A percentile compares a stretch with the other conserved stretches of the same genome.
Conservation (phyloP, 2,329 filamentous ascomycete species). For the Pseudogymnoascus sp. region DNA sequence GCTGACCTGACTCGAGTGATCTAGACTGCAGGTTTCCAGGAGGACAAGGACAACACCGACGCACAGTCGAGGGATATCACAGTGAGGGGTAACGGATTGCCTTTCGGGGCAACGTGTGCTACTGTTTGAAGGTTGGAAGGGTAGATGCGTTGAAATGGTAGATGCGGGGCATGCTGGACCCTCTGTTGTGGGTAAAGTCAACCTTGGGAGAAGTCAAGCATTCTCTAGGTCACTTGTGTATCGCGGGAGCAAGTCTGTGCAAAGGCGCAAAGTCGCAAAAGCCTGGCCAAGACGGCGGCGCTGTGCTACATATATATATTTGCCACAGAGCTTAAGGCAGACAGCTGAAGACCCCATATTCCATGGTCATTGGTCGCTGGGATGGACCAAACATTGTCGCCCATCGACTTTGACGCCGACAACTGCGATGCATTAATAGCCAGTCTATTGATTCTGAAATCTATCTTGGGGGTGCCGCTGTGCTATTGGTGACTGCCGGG, state of each 20-base stretch:
- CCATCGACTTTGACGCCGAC: constrained; percentile 2
- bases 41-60: neutral
- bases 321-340: neutral
- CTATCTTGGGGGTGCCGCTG: neutral
- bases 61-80: neutral
- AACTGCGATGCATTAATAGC: constrained; percentile 5
- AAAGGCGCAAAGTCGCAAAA: neutral
- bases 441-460: constrained; percentile 5
- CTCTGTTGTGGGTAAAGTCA: neutral
- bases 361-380: neutral
- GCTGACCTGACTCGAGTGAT: neutral
- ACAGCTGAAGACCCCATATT: neutral
- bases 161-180: neutral
- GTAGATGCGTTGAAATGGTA: neutral
- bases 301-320: constrained; percentile 10
- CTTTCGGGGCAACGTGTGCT: neutral
- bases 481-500: neutral
- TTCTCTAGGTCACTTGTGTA: neutral
- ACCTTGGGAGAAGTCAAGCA: neutral
- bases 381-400: constrained; percentile 1
- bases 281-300: constrained; percentile 7
- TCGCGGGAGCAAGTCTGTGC: neutral
- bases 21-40: neutral
- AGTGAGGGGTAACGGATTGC: neutral
- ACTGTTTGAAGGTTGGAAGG: constrained; percentile 5